Conservation (phyloP, 345 rosid species). For the Carallia pectinifolia region DNA sequence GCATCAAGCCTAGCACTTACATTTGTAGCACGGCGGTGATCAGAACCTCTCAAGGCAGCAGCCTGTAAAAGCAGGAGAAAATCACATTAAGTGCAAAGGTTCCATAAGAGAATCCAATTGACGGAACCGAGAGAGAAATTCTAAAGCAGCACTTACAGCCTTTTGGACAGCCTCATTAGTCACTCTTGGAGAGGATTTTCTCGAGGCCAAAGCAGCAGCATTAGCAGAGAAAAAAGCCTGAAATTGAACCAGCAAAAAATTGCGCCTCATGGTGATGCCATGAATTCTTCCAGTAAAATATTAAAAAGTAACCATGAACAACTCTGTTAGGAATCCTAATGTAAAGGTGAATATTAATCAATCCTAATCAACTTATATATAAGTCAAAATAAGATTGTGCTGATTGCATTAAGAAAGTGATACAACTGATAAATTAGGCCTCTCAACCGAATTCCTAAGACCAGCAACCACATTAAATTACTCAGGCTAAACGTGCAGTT, state of each 20-base stretch:
- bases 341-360: background rate
- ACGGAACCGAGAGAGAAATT: slow-evolving; percentile 6
- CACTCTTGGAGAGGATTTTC: slow-evolving; percentile 92
- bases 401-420: no score
- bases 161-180: slow-evolving; percentile 89
- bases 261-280: background rate
- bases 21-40: slow-evolving; percentile 84
- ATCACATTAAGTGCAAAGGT: background rate
- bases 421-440: background rate
- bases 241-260: slow-evolving; percentile 15
- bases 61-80: slow-evolving; percentile 55
- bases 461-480: background rate
- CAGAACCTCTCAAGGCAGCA: slow-evolving; percentile 89
- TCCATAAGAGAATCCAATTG: background rate
- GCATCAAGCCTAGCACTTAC: slow-evolving; percentile 87
- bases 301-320: no score
- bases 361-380: no score
- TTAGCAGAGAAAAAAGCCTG: slow-evolving; percentile 81
- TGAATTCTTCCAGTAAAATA: no score
- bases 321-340: background rate
- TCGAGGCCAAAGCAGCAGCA: slow-evolving; percentile 82
- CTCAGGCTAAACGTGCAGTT: background rate
- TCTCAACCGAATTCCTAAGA: background rate
- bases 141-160: slow-evolving; percentile 59
- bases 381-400: no score